Percentiles rank a stretch among this genome's conserved stretches.
Evolutionary conservation across 1,284 basidiomycete genomes (phyloP).

Genomic region (Caloboletus inedulis): DNA sequence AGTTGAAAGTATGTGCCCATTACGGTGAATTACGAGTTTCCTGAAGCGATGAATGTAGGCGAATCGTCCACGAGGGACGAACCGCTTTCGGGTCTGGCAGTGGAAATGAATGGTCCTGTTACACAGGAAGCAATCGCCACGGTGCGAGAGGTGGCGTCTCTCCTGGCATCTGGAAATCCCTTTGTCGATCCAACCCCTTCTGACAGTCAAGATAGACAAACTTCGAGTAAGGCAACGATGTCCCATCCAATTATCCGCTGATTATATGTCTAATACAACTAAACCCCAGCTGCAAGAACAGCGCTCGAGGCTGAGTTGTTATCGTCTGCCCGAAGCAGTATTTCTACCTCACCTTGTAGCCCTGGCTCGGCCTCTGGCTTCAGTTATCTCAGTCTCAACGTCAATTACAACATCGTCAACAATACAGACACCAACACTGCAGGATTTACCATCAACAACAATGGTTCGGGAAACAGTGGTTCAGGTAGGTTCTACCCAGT

Average conservation of each 20-base stretch:
- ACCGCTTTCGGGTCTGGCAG: neutral
- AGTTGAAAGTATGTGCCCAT: neutral
- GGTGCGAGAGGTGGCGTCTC: neutral
- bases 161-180: neutral
- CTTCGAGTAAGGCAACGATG: neutral
- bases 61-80: neutral
- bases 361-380: neutral
- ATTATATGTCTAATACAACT: neutral
- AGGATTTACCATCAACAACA: constrained; percentile 14
- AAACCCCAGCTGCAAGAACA: neutral
- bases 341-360: constrained; percentile 6
- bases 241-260: neutral
- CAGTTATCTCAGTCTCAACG: constrained; percentile 1
- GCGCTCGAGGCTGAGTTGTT: neutral
- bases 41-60: neutral
- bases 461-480: constrained; percentile 2
- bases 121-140: neutral
- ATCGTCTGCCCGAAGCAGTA: neutral
- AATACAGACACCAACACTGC: neutral
- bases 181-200: neutral
- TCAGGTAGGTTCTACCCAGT: constrained; percentile 7
- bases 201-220: neutral
- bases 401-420: constrained; percentile 6
- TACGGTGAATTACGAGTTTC: neutral
- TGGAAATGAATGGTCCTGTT: neutral